Conservation (phyloP, 2,329 filamentous ascomycete species). For the Taxawa tesnikishii region DNA sequence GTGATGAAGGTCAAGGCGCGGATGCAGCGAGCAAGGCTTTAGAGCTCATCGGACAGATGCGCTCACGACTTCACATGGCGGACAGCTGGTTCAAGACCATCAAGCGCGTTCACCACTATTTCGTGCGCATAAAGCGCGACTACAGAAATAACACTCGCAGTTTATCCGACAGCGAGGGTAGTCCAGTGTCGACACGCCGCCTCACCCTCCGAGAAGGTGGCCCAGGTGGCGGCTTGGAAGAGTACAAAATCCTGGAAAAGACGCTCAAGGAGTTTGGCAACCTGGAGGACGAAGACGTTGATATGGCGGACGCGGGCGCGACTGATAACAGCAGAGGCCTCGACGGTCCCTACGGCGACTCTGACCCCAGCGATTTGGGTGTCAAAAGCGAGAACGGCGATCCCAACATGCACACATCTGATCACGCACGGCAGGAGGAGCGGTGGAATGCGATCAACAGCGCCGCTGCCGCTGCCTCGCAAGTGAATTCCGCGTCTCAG, state of each 20-base stretch:
- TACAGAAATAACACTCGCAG: constrained; percentile 24
- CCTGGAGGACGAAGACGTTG: constrained; percentile 22
- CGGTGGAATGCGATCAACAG: constrained; percentile 28
- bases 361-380: constrained; percentile 16
- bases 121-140: constrained; percentile 38
- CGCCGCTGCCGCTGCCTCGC: constrained; percentile 14
- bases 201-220: constrained; percentile 31
- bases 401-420: constrained; percentile 6
- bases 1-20: constrained; percentile 18
- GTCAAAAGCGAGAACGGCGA: constrained; percentile 19
- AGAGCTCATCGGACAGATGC: constrained; percentile 40
- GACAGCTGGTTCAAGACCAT: constrained; percentile 43
- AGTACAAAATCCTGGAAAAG: constrained; percentile 35
- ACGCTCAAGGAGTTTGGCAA: constrained; percentile 22
- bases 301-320: constrained; percentile 19
- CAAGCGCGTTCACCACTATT: constrained; percentile 41
- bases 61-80: constrained; percentile 43
- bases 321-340: not conserved
- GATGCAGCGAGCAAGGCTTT: constrained; percentile 37
- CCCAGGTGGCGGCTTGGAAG: constrained; percentile 40
- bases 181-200: constrained; percentile 19
- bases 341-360: constrained; percentile 13
- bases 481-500: constrained; percentile 12
- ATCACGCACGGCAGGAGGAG: constrained; percentile 16
- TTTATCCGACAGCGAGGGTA: constrained; percentile 18